Conservation (phyloP, 2,329 filamentous ascomycete species). For the Didymella pinodella region DNA sequence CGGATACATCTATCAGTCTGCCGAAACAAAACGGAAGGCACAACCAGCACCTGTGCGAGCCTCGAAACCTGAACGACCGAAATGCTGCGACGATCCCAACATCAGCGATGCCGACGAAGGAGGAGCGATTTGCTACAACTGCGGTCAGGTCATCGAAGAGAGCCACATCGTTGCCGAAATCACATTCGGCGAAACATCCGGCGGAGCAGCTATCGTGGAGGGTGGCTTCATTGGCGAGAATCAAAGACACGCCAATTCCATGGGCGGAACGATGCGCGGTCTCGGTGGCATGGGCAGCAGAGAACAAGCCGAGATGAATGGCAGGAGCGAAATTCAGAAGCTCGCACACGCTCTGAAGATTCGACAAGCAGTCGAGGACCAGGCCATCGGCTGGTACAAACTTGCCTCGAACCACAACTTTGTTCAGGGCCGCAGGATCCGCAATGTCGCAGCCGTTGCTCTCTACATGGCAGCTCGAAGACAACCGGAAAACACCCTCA, state of each 20-base stretch:
- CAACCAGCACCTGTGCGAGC: constrained; percentile 29
- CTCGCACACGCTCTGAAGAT: constrained; percentile 52
- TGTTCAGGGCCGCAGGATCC: constrained; percentile 74
- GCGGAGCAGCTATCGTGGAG: constrained; percentile 87
- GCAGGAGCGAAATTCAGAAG: constrained; percentile 52
- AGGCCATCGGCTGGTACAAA: constrained; percentile 55
- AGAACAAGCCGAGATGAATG: constrained; percentile 69
- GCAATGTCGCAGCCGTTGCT: constrained; percentile 87
- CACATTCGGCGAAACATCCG: constrained; percentile 85
- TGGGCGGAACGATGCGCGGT: constrained; percentile 58
- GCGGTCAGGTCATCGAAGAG: constrained; percentile 84
- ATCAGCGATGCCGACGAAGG: constrained; percentile 35
- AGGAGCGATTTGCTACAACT: constrained; percentile 69
- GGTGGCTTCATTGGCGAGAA: constrained; percentile 87
- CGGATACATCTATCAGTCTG: constrained; percentile 29
- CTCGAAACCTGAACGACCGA: constrained; percentile 25
- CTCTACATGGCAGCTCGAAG: constrained; percentile 88
- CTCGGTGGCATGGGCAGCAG: constrained; percentile 62
- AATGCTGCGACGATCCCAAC: constrained; percentile 42
- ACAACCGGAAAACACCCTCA: constrained; percentile 79
- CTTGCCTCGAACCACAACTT: constrained; percentile 68
- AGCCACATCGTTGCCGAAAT: constrained; percentile 92
- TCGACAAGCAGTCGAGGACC: constrained; percentile 45
- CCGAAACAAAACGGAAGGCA: constrained; percentile 31
- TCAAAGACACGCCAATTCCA: constrained; percentile 76